Conservation (phyloP, 2,329 filamentous ascomycete species). For the Pestalotiopsis sp. region DNA sequence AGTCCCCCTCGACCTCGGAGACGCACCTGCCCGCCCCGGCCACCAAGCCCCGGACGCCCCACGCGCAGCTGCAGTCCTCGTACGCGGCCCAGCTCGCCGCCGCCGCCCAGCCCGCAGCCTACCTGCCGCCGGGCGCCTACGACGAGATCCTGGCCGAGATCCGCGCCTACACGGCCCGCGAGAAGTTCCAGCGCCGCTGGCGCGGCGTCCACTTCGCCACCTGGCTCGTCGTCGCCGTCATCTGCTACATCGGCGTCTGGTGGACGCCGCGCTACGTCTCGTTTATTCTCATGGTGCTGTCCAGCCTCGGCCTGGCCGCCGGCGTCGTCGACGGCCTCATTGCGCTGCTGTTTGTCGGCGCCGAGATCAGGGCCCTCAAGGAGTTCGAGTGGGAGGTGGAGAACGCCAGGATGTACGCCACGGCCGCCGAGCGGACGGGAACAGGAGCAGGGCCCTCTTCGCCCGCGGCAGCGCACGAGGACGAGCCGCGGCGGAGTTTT, state of each 20-base stretch:
- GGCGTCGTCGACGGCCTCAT: constrained; percentile 86
- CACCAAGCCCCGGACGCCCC: constrained; percentile 20
- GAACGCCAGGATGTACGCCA: constrained; percentile 59
- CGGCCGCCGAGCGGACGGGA: constrained; percentile 27
- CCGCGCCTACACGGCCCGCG: constrained; percentile 68
- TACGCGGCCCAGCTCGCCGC: constrained; percentile 36
- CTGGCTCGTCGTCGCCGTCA: constrained; percentile 69
- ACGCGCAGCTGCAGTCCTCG: constrained; percentile 23
- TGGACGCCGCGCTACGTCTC: constrained; percentile 77
- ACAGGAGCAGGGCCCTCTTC: constrained; percentile 13
- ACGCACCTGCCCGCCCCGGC: constrained; percentile 24
- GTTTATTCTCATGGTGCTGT: constrained; percentile 79
- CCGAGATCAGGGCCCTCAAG: constrained; percentile 78
- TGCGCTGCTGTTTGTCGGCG: constrained; percentile 82
- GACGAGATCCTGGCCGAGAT: constrained; percentile 76
- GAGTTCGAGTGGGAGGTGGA: constrained; percentile 95
- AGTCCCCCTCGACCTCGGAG: constrained; percentile 37
- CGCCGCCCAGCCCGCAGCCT: constrained; percentile 22
- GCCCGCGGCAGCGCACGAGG: background rate
- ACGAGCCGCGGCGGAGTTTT: background rate
- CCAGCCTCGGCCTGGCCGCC: constrained; percentile 74
- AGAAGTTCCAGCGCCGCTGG: constrained; percentile 71
- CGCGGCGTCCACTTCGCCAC: constrained; percentile 74
- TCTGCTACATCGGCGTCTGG: constrained; percentile 82
- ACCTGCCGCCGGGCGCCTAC: constrained; percentile 57